Evolutionary conservation across 352 stramenopile genomes (phyloP).

Genomic region (Pythium scleroteichum): DNA sequence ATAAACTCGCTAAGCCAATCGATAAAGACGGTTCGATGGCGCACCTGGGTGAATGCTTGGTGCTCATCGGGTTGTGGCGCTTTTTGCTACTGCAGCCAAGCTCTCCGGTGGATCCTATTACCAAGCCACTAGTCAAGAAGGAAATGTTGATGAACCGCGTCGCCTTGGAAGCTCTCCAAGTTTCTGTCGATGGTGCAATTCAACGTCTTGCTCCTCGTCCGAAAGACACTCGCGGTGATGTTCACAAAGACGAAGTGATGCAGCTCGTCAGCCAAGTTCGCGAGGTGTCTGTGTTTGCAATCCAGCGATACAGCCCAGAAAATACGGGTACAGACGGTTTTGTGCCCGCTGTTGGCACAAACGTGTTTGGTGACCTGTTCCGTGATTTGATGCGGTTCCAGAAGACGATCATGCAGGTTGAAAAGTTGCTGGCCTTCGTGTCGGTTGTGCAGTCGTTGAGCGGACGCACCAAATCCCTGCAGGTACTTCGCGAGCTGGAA

Average conservation of each 20-base stretch:
- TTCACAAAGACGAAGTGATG: neutral
- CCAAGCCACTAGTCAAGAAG: constrained; percentile 93
- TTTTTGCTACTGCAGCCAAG: constrained; percentile 93
- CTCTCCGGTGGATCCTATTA: constrained; percentile 95
- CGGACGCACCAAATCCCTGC: constrained; percentile 50
- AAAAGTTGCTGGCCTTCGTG: constrained; percentile 60
- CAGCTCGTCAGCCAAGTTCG: constrained; percentile 21
- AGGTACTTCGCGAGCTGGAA: constrained; percentile 82
- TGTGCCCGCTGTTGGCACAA: constrained; percentile 1
- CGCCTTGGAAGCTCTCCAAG: constrained; percentile 62
- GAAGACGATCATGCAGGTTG: constrained; percentile 63
- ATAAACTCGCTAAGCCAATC: no score
- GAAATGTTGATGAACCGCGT: constrained; percentile 90
- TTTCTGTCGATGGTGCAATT: constrained; percentile 59
- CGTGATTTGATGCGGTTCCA: constrained; percentile 73
- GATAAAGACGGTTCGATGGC: constrained; percentile 8
- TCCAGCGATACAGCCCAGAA: constrained; percentile 32
- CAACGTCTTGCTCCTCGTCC: constrained; percentile 52
- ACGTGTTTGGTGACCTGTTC: constrained; percentile 75
- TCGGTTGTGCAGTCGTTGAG: constrained; percentile 36
- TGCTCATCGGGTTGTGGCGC: constrained; percentile 92
- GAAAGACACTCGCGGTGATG: constrained; percentile 14
- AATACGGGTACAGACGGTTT: neutral
- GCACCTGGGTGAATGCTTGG: constrained; percentile 70
- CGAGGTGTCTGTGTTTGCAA: constrained; percentile 29